A percentile compares a stretch with the other conserved stretches of the same genome.
Evolutionary conservation across 441 rosid genomes (phyloP).

Genomic region (Eruca vesicaria): DNA sequence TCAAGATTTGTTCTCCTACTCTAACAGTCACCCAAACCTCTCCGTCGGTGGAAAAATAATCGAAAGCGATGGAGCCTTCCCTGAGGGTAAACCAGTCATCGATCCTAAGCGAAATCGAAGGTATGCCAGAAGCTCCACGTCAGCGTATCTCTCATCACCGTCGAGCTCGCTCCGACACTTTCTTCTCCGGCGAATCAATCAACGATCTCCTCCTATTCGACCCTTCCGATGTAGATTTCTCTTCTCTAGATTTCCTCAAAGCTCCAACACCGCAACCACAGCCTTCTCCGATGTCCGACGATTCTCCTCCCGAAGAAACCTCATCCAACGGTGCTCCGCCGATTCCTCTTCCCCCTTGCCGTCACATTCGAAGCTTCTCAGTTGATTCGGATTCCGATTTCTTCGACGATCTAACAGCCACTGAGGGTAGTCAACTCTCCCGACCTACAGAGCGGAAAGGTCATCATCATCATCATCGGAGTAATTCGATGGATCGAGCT

Average conservation of each 20-base stretch:
- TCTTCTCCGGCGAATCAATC: constrained; percentile 64
- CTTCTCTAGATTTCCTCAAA: constrained; percentile 71
- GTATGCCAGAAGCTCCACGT: constrained; percentile 66
- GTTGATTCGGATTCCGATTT: constrained; percentile 89
- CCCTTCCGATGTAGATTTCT: constrained; percentile 78
- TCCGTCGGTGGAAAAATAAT: background rate
- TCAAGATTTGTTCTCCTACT: background rate
- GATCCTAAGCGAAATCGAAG: constrained; percentile 56
- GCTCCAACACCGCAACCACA: constrained; percentile 42
- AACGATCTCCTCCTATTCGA: constrained; percentile 87
- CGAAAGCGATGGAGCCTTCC: constrained; percentile 34
- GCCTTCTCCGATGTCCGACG: constrained; percentile 42
- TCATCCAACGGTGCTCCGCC: constrained; percentile 47
- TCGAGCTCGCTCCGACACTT: constrained; percentile 87
- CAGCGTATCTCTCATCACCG: constrained; percentile 70
- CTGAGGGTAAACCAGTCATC: constrained; percentile 41
- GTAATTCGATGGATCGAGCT: constrained; percentile 83
- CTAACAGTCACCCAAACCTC: background rate
- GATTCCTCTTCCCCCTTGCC: constrained; percentile 29
- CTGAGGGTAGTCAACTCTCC: constrained; percentile 35
- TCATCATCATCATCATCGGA: constrained; percentile 49
- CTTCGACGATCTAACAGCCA: constrained; percentile 55
- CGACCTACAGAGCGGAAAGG: constrained; percentile 30
- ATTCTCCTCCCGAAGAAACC: constrained; percentile 68
- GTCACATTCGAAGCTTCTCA: constrained; percentile 81